phyloP scores from a whole-genome alignment of 2,329 filamentous ascomycete species.

The Aspergillus carbonarius region DNA sequence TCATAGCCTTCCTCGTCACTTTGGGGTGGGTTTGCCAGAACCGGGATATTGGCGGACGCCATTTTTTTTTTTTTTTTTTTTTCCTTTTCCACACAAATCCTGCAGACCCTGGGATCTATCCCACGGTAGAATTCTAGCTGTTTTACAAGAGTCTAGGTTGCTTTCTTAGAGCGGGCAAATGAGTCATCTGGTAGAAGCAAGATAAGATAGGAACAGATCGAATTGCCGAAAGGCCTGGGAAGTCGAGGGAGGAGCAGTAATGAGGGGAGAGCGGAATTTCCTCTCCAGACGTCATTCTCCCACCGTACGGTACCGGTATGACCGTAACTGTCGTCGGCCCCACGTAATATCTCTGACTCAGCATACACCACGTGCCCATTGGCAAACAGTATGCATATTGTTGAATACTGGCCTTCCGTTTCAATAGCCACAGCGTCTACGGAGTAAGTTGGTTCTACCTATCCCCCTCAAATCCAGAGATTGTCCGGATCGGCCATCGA shows the following conservation, averaged over 20 bases:
- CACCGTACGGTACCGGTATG: no score
- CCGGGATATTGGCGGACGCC: not conserved
- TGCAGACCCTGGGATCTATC: not conserved
- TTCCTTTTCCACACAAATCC: not conserved
- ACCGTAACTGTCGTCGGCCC: not conserved
- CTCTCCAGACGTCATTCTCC: no score
- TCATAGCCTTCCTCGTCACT: constrained; percentile 61
- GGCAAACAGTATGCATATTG: not conserved
- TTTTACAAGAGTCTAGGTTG: not conserved
- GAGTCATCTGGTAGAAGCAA: not conserved
- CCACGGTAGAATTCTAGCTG: not conserved
- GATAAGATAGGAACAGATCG: not conserved
- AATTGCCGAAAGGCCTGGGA: not conserved
- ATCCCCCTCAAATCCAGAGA: no score
- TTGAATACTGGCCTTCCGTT: not conserved
- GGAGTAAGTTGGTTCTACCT: no score
- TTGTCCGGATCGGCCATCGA: no score
- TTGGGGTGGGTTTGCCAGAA: not conserved
- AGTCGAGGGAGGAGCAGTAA: no score
- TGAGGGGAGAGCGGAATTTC: no score
- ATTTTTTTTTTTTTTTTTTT: not conserved
- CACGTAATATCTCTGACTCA: not conserved
- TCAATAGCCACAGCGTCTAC: no score
- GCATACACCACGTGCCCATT: not conserved
- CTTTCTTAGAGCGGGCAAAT: not conserved